Percentiles rank a stretch among this genome's conserved stretches.
Conservation (phyloP, 148 eudicot genomes). For the Agrostemma githago region DNA sequence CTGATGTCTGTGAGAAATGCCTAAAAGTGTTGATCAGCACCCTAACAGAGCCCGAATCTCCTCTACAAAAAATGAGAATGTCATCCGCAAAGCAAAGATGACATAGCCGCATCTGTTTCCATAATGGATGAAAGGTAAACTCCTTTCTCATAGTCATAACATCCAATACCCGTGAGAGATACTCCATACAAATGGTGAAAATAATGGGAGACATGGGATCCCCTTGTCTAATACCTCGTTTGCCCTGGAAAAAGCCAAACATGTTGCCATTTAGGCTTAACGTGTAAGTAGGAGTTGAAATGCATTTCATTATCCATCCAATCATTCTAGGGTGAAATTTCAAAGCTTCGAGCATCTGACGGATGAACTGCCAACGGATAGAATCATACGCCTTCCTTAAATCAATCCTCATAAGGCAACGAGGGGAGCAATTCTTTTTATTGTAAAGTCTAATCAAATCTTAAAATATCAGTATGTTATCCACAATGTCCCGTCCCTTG, state of each 20-base stretch:
- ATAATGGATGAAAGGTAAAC: neutral
- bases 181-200: too few species aligned
- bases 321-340: neutral
- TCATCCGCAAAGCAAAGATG: neutral
- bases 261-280: neutral
- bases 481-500: too few species aligned
- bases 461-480: too few species aligned
- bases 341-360: neutral
- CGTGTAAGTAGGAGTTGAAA: neutral
- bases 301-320: neutral
- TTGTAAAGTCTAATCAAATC: too few species aligned
- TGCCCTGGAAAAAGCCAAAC: neutral
- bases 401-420: too few species aligned
- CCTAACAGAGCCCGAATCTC: neutral
- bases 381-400: neutral
- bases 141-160: neutral
- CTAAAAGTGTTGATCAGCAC: too few species aligned
- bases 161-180: too few species aligned
- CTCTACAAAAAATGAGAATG: neutral
- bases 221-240: too few species aligned
- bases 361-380: neutral
- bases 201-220: neutral
- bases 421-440: too few species aligned
- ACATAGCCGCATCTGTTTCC: neutral
- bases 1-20: neutral